phyloP scores from a whole-genome alignment of 164 flowering plant genomes.

The Vitis amurensis region DNA sequence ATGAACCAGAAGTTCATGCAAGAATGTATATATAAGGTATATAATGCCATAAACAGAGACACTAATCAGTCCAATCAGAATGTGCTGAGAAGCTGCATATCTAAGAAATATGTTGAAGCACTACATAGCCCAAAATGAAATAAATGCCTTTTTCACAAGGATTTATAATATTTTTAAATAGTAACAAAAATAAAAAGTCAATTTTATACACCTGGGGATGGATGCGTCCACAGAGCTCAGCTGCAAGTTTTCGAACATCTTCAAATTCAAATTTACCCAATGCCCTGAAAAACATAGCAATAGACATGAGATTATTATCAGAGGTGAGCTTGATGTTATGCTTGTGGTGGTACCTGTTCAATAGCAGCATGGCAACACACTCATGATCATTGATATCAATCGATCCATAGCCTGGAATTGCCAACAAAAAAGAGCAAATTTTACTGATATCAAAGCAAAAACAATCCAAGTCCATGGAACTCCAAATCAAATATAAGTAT shows the following conservation, averaged over 20 bases:
- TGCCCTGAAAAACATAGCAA: constrained; percentile 43
- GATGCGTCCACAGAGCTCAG: constrained; percentile 87
- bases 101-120: too few relatives aligned
- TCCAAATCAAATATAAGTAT: too few relatives aligned
- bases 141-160: not conserved
- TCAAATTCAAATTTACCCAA: constrained; percentile 61
- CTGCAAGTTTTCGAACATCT: constrained; percentile 89
- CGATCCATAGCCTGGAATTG: constrained; percentile 30
- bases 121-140: too few relatives aligned
- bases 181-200: not conserved
- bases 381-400: constrained; percentile 12
- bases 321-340: constrained; percentile 9
- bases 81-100: too few relatives aligned
- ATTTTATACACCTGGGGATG: constrained; percentile 57
- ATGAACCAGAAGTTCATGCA: too few relatives aligned
- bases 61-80: too few relatives aligned
- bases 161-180: too few relatives aligned
- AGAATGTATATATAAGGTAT: too few relatives aligned
- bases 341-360: constrained; percentile 53
- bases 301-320: constrained; percentile 7
- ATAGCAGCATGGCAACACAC: constrained; percentile 49
- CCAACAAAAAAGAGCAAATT: not conserved
- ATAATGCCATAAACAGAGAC: too few relatives aligned
- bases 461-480: not conserved
- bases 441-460: not conserved